phyloP scores from a whole-genome alignment of 192 early-diverging fungal species.

The Jimgerdemannia lactiflua region DNA sequence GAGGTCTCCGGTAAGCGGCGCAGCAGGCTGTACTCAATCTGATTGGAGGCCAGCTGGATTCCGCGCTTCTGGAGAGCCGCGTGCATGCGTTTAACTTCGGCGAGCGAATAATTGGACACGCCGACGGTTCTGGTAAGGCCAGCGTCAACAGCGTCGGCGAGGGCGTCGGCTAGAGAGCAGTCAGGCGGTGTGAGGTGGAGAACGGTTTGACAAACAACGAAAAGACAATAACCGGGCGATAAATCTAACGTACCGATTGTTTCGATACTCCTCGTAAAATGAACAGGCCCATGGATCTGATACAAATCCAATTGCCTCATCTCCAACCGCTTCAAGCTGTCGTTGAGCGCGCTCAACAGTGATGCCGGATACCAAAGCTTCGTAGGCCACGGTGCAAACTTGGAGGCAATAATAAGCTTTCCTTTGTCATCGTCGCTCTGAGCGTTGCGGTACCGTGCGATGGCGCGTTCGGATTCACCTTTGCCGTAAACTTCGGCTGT shows the following conservation, averaged over 20 bases:
- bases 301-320: constrained; percentile 41
- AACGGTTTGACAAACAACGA: no score
- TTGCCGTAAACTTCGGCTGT: constrained; percentile 48
- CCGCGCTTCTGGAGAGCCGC: constrained; percentile 36
- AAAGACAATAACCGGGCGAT: no score
- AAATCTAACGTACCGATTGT: constrained; percentile 30
- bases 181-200: no score
- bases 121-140: constrained; percentile 45
- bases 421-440: constrained; percentile 10
- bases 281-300: constrained; percentile 51
- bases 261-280: constrained; percentile 33
- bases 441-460: constrained; percentile 13
- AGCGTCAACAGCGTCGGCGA: constrained; percentile 41
- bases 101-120: constrained; percentile 47
- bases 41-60: constrained; percentile 44
- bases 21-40: constrained; percentile 52
- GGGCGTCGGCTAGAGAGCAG: constrained; percentile 27
- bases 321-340: constrained; percentile 40
- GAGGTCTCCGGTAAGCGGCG: constrained; percentile 61
- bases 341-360: constrained; percentile 39
- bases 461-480: constrained; percentile 43
- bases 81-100: constrained; percentile 39
- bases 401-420: constrained; percentile 40
- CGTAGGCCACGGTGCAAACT: constrained; percentile 38
- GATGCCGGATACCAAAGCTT: constrained; percentile 32